A percentile compares a stretch with the other conserved stretches of the same genome.
These are phyloP conservation scores for Tetrastigma voinierianum DNA, from an alignment of 164 flowering plant genomes.

Conservation along the genomic window DNA sequence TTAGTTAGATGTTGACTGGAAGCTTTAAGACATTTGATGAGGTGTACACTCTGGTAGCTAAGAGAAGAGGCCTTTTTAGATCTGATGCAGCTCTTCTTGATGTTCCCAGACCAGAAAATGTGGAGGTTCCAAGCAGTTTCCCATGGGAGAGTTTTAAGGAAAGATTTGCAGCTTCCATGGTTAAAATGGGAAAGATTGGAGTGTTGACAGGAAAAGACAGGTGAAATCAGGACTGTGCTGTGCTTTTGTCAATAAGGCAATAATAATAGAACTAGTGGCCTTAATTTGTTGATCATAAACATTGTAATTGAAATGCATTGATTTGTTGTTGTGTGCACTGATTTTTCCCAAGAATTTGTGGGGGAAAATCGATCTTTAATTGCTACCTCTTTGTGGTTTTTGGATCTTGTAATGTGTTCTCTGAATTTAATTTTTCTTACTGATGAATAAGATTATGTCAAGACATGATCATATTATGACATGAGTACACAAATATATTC, in stretches of 20 bases:
- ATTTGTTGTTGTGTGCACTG: too few species aligned
- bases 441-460: too few species aligned
- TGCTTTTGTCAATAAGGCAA: conserved; percentile 26
- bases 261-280: too few species aligned
- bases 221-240: conserved; percentile 53
- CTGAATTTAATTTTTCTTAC: too few species aligned
- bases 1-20: conserved; percentile 64
- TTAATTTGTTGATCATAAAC: too few species aligned
- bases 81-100: conserved; percentile 64
- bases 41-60: conserved; percentile 36
- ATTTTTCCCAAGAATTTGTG: too few species aligned
- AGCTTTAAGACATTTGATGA: conserved; percentile 53
- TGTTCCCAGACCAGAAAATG: conserved; percentile 28
- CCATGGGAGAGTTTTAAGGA: conserved; percentile 25
- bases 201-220: conserved; percentile 39
- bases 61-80: conserved; percentile 61
- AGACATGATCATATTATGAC: too few species aligned
- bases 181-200: conserved; percentile 34
- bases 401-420: too few species aligned
- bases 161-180: conserved; percentile 48
- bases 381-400: too few species aligned
- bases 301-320: too few species aligned
- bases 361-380: too few species aligned
- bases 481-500: too few species aligned
- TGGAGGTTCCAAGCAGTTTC: conserved; percentile 14